Base-by-base conservation (phyloP, 345 rosid species). In the Melaleuca quinquenervia region DNA sequence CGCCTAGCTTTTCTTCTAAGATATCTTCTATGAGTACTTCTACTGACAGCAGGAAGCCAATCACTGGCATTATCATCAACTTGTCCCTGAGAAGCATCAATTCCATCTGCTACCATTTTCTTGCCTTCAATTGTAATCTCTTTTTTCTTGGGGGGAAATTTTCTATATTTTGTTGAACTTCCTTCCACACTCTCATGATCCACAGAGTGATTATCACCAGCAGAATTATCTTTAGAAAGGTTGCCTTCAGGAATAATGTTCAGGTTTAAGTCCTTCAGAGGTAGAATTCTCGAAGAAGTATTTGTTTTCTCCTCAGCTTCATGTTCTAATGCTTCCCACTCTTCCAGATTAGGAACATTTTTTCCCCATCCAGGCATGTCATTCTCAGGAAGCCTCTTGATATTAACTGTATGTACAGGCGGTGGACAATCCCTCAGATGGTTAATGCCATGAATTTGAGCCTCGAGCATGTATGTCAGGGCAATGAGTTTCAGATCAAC, bases 281-380 rank as follows among this genome's bases (percentile, higher is more conserved):
- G 98, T 85, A 96, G 96, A 87, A 97, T 96, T 89, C 90, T 95
- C 11, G 99, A 96, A 55, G 53, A 50, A 3, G 87, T 5, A 53
- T 92, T 91, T 1, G 88, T 27, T 11, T 88, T 93, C 64, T 92
- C 93, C 80, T 89, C 98, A 7, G 87, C 29, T 86, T 91, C 94
- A 36, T 87, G 82, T 44, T 97, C 98, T 53, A 96, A 83, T 0
- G 98, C 98, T 84, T 97, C 99, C 99, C 99, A 97, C 85, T 97
- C 99, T 82, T 92, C 96, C 91, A 95, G 85, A 88, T 97, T 95
- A 88, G 98, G 90, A 60, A 97, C 99, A 92, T 96, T 97, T 13
- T 93, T 89, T 16, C 99, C 99, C 99, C 99, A 97, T 45, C 98
- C 99, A 60, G 98, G 98, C 91, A 95, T 60, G 1, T 95, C 98